Conservation (phyloP, 2,329 filamentous ascomycete genomes). For the Neopestalotiopsis sp. region DNA sequence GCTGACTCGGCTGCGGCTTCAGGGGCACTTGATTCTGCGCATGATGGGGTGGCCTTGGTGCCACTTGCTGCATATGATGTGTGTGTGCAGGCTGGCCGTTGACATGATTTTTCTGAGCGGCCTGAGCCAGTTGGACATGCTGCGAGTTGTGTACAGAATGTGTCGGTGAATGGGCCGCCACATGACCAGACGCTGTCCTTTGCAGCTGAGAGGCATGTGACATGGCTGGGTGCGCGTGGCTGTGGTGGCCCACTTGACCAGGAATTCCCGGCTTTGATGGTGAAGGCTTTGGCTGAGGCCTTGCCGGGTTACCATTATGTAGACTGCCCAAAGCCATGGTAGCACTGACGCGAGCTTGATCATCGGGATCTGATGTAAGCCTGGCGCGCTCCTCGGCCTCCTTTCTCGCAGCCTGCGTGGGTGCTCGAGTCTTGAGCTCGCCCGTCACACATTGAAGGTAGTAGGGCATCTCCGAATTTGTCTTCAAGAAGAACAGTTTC, state of each 20-base stretch:
- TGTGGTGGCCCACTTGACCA: conserved; percentile 27
- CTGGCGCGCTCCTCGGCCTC: conserved; percentile 70
- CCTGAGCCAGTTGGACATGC: conserved; percentile 7
- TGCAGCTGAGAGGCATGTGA: conserved; percentile 26
- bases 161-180: conserved; percentile 25
- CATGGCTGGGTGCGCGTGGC: conserved; percentile 29
- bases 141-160: conserved; percentile 26
- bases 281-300: conserved; percentile 26
- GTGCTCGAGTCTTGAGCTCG: conserved; percentile 84
- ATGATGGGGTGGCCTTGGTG: conserved; percentile 17
- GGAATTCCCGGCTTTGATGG: conserved; percentile 28
- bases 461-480: conserved; percentile 87
- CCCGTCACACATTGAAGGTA: conserved; percentile 88
- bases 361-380: conserved; percentile 59
- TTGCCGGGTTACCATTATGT: conserved; percentile 46
- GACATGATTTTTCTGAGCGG: conserved; percentile 3
- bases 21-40: conserved; percentile 12
- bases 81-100: conserved; percentile 10
- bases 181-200: conserved; percentile 10
- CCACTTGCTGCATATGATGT: conserved; percentile 21
- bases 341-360: conserved; percentile 65
- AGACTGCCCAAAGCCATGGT: conserved; percentile 62
- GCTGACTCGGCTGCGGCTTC: conserved; percentile 3
- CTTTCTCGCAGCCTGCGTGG: conserved; percentile 73
- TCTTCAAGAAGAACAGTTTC: conserved; percentile 91